Base-by-base conservation (phyloP, 2,329 filamentous ascomycete species). In the Aspergillus chevalieri region DNA sequence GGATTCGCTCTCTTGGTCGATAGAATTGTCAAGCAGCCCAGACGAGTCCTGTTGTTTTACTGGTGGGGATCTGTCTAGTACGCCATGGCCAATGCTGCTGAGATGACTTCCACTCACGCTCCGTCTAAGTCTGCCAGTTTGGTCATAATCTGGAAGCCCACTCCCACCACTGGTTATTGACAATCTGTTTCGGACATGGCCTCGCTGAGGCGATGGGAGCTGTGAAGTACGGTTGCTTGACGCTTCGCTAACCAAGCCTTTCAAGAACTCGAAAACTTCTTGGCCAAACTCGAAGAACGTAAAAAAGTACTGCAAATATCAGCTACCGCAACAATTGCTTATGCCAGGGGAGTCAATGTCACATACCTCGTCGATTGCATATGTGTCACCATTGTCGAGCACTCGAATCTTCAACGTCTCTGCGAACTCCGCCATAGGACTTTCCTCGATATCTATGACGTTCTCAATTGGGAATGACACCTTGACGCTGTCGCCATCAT, bases 401-500 rank as follows among this genome's bases (percentile, higher is more conserved):
- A 96, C 89, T 34, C 89, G 83, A 53, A 98, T 84, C 70, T 95
- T 96, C 73, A 94, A 86, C 0, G 93, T 97, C 54, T 96, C 89
- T 19, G 90, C 89, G 67, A 95, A 90, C 55, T 94, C 89, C 48
- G 95, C 80, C 72, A 96, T 89, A 49, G 89, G 85, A 44, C 86
- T 93, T 56, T 95, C 88, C 66, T 97, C 93, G 43, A 97, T 84
- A 59, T 97, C 92, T 50, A 97, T 84, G 17, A 97, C 80, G 57
- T 95, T 95, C 51, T 85, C 80, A 46, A 95, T 87, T 0, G 91
- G 92, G 24, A 97, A 73, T 1, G 88, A 93, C 48, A 97, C 94
- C 74, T 97, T 97, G 67, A 98, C 89, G 64, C 91, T 95, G 65
- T 96, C 91, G 8, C 93, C 92, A 55, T 96, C 92, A 63, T 97